These are phyloP conservation scores for Puccinellia tenuiflora DNA, from an alignment of 176 grass and related monocot species.

Conservation along the genomic window DNA sequence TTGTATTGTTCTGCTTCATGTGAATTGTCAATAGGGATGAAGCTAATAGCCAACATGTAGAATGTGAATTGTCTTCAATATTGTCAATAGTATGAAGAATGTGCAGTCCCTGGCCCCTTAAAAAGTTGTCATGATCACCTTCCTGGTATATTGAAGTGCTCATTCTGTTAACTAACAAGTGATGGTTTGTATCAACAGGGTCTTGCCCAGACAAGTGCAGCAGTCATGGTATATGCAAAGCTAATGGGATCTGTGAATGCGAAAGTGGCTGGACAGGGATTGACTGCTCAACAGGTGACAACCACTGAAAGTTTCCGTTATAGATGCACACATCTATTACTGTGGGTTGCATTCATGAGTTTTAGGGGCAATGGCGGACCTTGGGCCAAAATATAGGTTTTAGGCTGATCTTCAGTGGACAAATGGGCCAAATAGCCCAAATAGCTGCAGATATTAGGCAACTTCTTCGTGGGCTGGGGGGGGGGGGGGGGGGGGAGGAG, in stretches of 20 bases:
- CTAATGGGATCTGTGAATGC: conserved; percentile 87
- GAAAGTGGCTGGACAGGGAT: conserved; percentile 81
- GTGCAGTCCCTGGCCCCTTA: neutral
- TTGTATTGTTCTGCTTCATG: neutral
- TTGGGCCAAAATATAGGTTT: too few species aligned
- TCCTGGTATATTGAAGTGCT: neutral
- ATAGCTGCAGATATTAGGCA: too few species aligned
- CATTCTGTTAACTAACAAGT: conserved; percentile 22
- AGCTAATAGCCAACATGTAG: neutral
- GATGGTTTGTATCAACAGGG: conserved; percentile 45
- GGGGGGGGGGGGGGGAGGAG: too few species aligned
- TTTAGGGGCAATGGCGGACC: too few species aligned
- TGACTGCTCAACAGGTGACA: conserved; percentile 90
- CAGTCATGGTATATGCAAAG: conserved; percentile 63
- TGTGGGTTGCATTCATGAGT: too few species aligned
- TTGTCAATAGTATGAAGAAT: neutral
- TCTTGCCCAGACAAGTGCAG: conserved; percentile 78
- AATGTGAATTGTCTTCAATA: neutral
- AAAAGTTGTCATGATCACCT: neutral
- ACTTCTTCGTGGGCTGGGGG: too few species aligned
- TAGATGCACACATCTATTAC: neutral
- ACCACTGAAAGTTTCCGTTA: neutral
- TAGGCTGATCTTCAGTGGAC: too few species aligned
- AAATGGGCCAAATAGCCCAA: too few species aligned
- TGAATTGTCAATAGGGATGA: conserved; percentile 1